Evolutionary conservation across 31 red algal species (phyloP).

Genomic region (Bonnemaisonia californica): DNA sequence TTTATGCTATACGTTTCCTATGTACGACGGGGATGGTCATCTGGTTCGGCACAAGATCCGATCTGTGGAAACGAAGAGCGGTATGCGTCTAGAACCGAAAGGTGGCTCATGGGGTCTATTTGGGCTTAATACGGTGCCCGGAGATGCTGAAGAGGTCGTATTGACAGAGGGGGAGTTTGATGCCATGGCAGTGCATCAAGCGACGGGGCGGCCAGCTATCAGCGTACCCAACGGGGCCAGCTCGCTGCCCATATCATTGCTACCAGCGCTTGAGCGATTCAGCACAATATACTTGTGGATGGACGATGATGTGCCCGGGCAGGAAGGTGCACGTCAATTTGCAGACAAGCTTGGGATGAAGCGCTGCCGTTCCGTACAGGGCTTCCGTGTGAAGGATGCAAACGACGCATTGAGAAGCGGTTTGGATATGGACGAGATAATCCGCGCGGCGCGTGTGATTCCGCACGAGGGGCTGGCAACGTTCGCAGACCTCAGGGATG

Average conservation of each 20-base stretch:
- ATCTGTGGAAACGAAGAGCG: conserved; percentile 59
- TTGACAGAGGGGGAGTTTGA: conserved; percentile 96
- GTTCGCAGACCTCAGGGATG: conserved; percentile 75
- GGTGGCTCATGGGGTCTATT: conserved; percentile 88
- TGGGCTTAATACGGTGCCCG: conserved; percentile 76
- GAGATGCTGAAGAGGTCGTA: conserved; percentile 56
- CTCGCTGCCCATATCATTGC: conserved; percentile 70
- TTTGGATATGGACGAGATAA: conserved; percentile 47
- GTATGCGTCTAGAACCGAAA: conserved; percentile 72
- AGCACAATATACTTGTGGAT: conserved; percentile 85
- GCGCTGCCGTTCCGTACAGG: conserved; percentile 53
- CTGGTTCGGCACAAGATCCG: conserved; percentile 75
- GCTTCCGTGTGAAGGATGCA: conserved; percentile 72
- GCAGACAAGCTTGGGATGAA: conserved; percentile 74
- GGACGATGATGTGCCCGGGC: conserved; percentile 87
- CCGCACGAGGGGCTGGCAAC: conserved; percentile 79
- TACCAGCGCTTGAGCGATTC: conserved; percentile 81
- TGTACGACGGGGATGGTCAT: conserved; percentile 43
- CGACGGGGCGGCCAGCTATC: conserved; percentile 73
- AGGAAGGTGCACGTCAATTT: conserved; percentile 81
- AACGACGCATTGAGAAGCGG: conserved; percentile 79
- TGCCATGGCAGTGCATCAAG: conserved; percentile 86
- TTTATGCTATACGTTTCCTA: conserved; percentile 67
- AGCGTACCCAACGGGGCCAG: conserved; percentile 80
- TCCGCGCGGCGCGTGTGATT: conserved; percentile 34